A percentile compares a stretch with the other conserved stretches of the same genome.
These are phyloP conservation scores for Tetracladium setigerum DNA, from an alignment of 495 filamentous ascomycete species.

Conservation along the genomic window DNA sequence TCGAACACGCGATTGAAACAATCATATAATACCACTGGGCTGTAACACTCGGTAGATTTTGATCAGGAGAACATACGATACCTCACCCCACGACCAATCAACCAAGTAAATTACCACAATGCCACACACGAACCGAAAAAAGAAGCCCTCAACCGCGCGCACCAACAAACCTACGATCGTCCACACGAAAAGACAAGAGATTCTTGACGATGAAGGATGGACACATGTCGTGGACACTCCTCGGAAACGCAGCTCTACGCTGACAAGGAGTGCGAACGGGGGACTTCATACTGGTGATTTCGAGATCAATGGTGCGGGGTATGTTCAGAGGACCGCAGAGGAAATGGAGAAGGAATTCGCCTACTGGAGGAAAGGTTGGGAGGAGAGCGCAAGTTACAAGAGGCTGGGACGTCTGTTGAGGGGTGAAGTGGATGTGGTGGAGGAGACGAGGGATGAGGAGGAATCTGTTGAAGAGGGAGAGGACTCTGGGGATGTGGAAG, in stretches of 20 bases:
- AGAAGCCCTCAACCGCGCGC: conserved; percentile 7
- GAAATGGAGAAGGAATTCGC: conserved; percentile 32
- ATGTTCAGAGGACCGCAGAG: conserved; percentile 24
- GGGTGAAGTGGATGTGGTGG: not conserved
- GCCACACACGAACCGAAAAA: conserved; percentile 42
- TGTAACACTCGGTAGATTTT: too few relatives aligned
- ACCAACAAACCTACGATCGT: conserved; percentile 5
- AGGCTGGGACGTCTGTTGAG: not conserved
- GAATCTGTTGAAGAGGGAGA: not conserved
- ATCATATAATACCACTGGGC: too few relatives aligned
- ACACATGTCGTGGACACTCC: conserved; percentile 39
- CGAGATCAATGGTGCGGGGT: conserved; percentile 7
- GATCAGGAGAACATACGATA: too few relatives aligned
- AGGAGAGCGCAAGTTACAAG: not conserved
- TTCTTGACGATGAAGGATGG: conserved; percentile 47
- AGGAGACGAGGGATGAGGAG: not conserved
- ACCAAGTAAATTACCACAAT: conserved; percentile 23
- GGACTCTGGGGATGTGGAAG: not conserved
- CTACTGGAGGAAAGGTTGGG: conserved; percentile 12
- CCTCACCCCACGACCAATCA: not conserved
- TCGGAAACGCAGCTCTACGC: not conserved
- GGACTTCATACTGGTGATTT: conserved; percentile 15
- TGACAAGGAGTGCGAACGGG: not conserved
- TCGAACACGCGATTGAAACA: too few relatives aligned
- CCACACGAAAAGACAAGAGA: conserved; percentile 35